Evolutionary conservation across 805 yeast genomes (phyloP).

Genomic region (Saccharomycopsis oosterbeekiorum): DNA sequence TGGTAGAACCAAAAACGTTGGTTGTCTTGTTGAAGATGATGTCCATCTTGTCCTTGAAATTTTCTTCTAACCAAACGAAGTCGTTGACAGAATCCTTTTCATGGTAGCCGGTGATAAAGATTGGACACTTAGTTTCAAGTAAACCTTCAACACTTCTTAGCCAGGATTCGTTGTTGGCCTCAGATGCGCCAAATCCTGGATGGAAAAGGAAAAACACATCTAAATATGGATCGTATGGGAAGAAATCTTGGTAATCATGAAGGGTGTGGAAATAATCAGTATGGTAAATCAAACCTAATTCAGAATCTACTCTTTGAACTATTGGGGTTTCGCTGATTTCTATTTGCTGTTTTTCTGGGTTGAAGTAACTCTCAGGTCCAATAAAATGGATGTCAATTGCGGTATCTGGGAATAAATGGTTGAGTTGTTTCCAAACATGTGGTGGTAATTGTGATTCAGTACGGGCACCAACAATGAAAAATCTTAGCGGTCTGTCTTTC

Average conservation of each 20-base stretch:
- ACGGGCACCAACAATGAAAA: conserved; percentile 84
- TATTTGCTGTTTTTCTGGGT: conserved; percentile 57
- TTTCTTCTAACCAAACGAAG: conserved; percentile 54
- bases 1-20: conserved; percentile 75
- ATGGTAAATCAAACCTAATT: conserved; percentile 67
- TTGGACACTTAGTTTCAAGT: conserved; percentile 86
- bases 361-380: conserved; percentile 86
- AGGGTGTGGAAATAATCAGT: conserved; percentile 86
- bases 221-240: conserved; percentile 95
- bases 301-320: conserved; percentile 62
- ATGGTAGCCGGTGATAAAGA: conserved; percentile 86
- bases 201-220: conserved; percentile 92
- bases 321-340: conserved; percentile 52
- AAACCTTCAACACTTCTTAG: conserved; percentile 74
- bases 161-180: conserved; percentile 81
- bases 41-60: conserved; percentile 70
- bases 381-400: conserved; percentile 82
- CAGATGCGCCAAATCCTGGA: conserved; percentile 86
- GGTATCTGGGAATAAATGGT: conserved; percentile 73
- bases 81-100: conserved; percentile 63
- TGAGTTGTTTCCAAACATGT: conserved; percentile 91
- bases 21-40: conserved; percentile 62
- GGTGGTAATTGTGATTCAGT: conserved; percentile 91
- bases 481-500: conserved; percentile 80
- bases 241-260: conserved; percentile 87